Evolutionary conservation across 1,284 basidiomycete genomes (phyloP).

Genomic region (Marasmius tenuissimus): DNA sequence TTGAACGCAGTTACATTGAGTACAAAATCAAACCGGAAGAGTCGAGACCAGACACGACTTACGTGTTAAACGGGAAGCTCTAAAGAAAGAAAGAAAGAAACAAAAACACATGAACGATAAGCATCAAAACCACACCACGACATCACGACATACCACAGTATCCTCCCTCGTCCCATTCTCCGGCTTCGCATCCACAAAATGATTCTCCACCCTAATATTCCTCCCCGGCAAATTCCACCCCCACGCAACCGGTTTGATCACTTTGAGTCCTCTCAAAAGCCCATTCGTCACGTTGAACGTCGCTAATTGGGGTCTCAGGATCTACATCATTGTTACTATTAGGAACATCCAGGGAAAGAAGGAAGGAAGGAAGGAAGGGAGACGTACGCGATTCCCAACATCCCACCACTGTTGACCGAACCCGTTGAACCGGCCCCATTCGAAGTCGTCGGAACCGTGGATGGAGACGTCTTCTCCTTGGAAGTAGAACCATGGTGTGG

Average conservation of each 20-base stretch:
- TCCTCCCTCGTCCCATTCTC: slow-evolving; percentile 37
- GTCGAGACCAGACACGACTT: slow-evolving; percentile 14
- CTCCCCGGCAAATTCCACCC: slow-evolving; percentile 44
- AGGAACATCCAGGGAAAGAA: not conserved
- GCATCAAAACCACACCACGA: not conserved
- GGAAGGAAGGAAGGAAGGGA: not conserved
- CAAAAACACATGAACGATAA: not conserved
- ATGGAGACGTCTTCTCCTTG: slow-evolving; percentile 35
- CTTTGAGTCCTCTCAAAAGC: slow-evolving; percentile 38
- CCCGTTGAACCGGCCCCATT: slow-evolving; percentile 40
- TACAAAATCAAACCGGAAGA: not conserved
- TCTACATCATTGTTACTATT: slow-evolving; percentile 17
- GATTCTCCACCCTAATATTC: slow-evolving; percentile 43
- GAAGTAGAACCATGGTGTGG: slow-evolving; percentile 45
- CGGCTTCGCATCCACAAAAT: slow-evolving; percentile 44
- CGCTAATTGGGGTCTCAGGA: slow-evolving; percentile 44
- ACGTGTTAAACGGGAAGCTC: slow-evolving; percentile 51
- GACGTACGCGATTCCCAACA: slow-evolving; percentile 36
- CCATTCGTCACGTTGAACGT: slow-evolving; percentile 47
- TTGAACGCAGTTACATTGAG: not conserved
- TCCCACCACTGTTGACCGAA: slow-evolving; percentile 53
- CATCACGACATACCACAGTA: slow-evolving; percentile 26
- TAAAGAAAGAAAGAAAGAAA: slow-evolving; percentile 3
- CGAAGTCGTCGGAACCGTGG: slow-evolving; percentile 33
- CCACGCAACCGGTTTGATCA: slow-evolving; percentile 51